Evolutionary conservation across 2,329 filamentous ascomycete genomes (phyloP).

Genomic region (Rhexocercosporidium sp.): DNA sequence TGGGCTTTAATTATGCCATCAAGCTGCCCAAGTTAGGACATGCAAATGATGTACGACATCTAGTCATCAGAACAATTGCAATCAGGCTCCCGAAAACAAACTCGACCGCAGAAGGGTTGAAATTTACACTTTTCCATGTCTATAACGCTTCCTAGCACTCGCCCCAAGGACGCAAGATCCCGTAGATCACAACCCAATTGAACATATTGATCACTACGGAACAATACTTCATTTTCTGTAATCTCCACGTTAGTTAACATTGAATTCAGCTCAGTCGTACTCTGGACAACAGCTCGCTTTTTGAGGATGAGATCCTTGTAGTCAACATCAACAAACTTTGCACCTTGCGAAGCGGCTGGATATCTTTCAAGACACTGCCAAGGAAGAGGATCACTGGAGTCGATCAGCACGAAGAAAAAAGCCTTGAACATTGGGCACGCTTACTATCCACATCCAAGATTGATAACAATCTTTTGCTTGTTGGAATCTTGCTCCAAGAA

Average conservation of each 20-base stretch:
- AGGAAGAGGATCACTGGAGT: conserved; percentile 77
- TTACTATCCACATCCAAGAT: conserved; percentile 90
- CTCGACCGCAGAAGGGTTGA: background rate
- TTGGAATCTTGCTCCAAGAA: conserved; percentile 67
- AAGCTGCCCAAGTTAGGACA: background rate
- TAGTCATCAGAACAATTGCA: background rate
- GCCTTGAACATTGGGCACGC: conserved; percentile 44
- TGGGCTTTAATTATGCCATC: background rate
- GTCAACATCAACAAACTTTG: conserved; percentile 83
- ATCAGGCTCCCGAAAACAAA: background rate
- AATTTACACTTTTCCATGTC: conserved; percentile 57
- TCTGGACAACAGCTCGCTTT: conserved; percentile 72
- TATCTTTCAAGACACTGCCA: conserved; percentile 81
- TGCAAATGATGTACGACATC: background rate
- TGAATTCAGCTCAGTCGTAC: conserved; percentile 63
- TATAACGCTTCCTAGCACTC: conserved; percentile 62
- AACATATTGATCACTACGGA: conserved; percentile 73
- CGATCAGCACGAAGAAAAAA: background rate
- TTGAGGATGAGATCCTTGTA: conserved; percentile 79
- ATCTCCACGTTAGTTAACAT: conserved; percentile 53
- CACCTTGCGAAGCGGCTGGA: conserved; percentile 58
- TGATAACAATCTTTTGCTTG: conserved; percentile 75
- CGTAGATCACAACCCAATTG: conserved; percentile 84
- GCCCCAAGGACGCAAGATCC: conserved; percentile 65
- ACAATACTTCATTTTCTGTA: conserved; percentile 54